These are phyloP conservation scores for Gyromitra esculenta DNA, from an alignment of 2,329 filamentous ascomycete species.

Conservation along the genomic window DNA sequence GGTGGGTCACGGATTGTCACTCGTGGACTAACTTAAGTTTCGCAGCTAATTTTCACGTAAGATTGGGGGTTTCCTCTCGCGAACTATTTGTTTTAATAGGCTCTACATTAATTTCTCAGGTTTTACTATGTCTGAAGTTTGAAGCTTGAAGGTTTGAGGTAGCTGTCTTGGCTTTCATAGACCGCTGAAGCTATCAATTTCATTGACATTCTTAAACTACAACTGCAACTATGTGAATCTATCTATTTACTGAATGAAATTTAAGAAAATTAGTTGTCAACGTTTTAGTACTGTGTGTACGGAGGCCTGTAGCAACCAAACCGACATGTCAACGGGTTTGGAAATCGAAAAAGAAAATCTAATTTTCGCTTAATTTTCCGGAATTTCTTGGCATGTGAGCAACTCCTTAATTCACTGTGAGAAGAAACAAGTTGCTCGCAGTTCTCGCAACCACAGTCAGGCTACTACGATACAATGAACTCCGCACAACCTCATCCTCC, in stretches of 20 bases:
- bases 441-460: neutral
- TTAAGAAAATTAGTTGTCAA: neutral
- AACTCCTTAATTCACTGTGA: neutral
- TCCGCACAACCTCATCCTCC: neutral
- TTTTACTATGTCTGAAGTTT: neutral
- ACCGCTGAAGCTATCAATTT: neutral
- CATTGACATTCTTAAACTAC: neutral
- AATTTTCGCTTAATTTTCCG: neutral
- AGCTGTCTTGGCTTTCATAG: neutral
- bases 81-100: too few relatives aligned
- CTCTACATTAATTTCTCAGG: neutral
- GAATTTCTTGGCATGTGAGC: neutral
- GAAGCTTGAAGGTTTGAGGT: neutral
- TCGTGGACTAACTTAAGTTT: neutral
- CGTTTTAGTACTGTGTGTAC: neutral
- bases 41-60: too few relatives aligned
- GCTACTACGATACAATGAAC: neutral
- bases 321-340: conserved; percentile 5
- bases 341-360: neutral
- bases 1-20: neutral
- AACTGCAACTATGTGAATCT: neutral
- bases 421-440: neutral
- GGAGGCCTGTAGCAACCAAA: conserved; percentile 2
- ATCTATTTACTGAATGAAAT: neutral
- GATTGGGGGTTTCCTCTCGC: too few relatives aligned